These are phyloP conservation scores for Vaccinium vitisidaea DNA, from an alignment of 148 eudicot genomes.

Conservation along the genomic window DNA sequence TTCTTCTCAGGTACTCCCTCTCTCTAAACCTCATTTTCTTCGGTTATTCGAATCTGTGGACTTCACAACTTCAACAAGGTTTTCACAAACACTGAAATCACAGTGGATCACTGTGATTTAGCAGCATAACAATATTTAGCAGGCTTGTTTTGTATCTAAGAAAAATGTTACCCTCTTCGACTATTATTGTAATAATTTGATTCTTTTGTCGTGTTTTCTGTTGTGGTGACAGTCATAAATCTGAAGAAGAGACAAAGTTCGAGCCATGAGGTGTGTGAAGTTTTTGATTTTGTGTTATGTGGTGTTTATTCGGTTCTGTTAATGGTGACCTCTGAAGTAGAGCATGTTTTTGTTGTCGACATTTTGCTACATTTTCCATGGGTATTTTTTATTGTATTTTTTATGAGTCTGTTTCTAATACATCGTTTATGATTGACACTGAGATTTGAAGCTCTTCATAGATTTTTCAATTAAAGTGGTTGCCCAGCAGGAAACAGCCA, in stretches of 20 bases:
- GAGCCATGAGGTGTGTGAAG: slow-evolving; percentile 15
- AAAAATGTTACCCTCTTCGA: background rate
- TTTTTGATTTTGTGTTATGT: background rate
- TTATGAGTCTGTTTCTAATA: background rate
- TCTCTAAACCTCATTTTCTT: background rate
- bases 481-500: background rate
- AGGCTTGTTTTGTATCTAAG: background rate
- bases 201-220: background rate
- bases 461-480: background rate
- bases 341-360: background rate
- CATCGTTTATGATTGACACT: background rate
- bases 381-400: too few species aligned
- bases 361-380: background rate
- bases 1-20: slow-evolving; percentile 22
- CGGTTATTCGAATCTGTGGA: too few species aligned
- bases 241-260: background rate
- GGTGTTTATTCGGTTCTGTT: background rate
- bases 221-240: background rate
- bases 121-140: too few species aligned
- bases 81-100: background rate
- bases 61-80: too few species aligned
- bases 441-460: background rate
- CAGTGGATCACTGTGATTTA: too few species aligned
- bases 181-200: background rate
- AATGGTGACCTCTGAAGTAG: background rate